Base-by-base conservation (phyloP, 768 basidiomycete genomes). In the Kwoniella heveanensis region DNA sequence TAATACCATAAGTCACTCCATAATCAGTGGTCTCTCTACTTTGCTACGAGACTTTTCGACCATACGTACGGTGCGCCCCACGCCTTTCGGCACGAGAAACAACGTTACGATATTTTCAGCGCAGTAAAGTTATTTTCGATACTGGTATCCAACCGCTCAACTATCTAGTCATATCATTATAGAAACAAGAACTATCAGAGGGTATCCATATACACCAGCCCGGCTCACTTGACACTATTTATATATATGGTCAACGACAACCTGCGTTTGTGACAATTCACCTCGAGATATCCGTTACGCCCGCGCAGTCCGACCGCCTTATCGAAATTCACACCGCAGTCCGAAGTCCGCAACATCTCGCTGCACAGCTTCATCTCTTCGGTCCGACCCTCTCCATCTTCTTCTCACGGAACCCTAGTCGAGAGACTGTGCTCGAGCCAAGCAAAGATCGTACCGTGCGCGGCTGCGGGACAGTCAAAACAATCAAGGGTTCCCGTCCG, bases 301-400 rank as follows among this genome's bases (percentile, higher is more conserved):
- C 39, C 39, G 39, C 39, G 17, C 39, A 44, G 39, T 44, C 39
- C 39, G 39, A 44, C 39, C 39, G 39, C 39, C 39, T 44, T 44
- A 19, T 44, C 39, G 39, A 44, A 3, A 10, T 44, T 44, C 39
- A 44, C 39, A 44, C 39, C 39, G 39, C 39, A 44, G 17, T 44
- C 39, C 39, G 39, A 44, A 44, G 39, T 44, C 39, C 39, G 19
- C 39, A 32, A 32, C 32, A 32, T 32, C 32, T 6, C 32, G 32
- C 32, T 5, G 32, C 32, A 13, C 32, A 32, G 32, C 32, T 32
- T 32, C 32, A 32, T 32, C 32, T 13, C 13, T 32, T 32, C 7
- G 32, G 32, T 32, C 32, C 13, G 32, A 5, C 13, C 13, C 32
- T 32, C 32, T 32, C 32, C 32, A 32, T 13, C 32, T 13, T 13